Base-by-base conservation (phyloP, 1,284 basidiomycete genomes). In the Tilletia walkeri region DNA sequence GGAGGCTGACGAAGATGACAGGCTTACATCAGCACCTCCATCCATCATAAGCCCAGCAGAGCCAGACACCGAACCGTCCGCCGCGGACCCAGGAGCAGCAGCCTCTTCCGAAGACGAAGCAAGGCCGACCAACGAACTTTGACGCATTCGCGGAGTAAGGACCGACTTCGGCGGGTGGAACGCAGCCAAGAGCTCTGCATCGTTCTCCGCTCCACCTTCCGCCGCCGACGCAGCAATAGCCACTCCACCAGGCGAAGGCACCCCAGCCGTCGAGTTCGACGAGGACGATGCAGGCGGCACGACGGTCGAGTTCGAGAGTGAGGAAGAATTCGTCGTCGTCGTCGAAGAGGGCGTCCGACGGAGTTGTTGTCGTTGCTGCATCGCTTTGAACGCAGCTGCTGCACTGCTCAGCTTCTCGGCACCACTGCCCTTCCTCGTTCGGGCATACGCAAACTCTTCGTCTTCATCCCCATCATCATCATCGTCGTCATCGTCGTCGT, bases 391-490 rank as follows among this genome's bases (percentile, higher is more conserved):
- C 10, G 59, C 59, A 2, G 59, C 59, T 12, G 59, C 59, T 2
- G 59, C 59, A 12, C 16, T 38, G 34, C 59, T 41, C 34, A 63
- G 36, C 16, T 36, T 63, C 24, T 36, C 59, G 36, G 59, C 34
- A 30, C 36, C 59, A 41, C 38, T 39, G 30, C 59, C 59, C 34
- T 63, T 63, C 59, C 41, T 63, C 34, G 59, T 63, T 7, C 59
- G 59, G 16, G 59, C 59, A 20, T 63, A 63, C 24, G 59, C 59
- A 38, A 63, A 63, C 59, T 63, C 59, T 36, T 63, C 59, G 34
- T 63, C 59, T 36, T 63, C 59, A n/a, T 63, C 59, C 14, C 12
- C 59, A n/a, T 39, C 54, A 3, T 59, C 54, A 4, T 30, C 59
- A 16, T 63, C 59, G 30, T 63, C 59, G 16, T 63, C 59, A 14